Conservation (phyloP, 164 flowering plant species). For the Cinnamomum chago region DNA sequence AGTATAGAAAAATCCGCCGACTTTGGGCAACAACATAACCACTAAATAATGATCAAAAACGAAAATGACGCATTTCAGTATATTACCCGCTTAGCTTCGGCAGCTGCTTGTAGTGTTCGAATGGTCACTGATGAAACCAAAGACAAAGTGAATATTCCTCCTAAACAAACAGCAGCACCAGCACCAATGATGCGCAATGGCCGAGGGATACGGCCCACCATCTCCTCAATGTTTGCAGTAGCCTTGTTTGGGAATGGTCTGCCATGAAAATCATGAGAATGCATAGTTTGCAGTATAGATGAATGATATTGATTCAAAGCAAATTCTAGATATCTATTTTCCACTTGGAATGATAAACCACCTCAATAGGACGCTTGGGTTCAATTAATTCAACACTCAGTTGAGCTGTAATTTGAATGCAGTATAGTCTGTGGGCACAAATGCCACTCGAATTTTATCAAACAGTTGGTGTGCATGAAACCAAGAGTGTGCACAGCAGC, state of each 20-base stretch:
- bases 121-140: slow-evolving; percentile 30
- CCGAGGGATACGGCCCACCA: slow-evolving; percentile 24
- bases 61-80: neutral
- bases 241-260: neutral
- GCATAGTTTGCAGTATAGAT: neutral
- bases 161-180: slow-evolving; percentile 24
- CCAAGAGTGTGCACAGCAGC: no score
- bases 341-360: no score
- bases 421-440: no score
- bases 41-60: neutral
- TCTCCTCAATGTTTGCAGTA: neutral
- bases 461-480: no score
- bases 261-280: slow-evolving; percentile 2
- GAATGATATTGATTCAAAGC: no score
- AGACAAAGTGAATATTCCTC: slow-evolving; percentile 33
- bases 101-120: slow-evolving; percentile 17
- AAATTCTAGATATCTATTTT: no score
- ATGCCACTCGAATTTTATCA: no score
- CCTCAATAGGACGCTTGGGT: no score
- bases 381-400: no score
- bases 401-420: no score
- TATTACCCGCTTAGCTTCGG: slow-evolving; percentile 31
- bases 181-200: slow-evolving; percentile 24
- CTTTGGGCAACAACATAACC: neutral
- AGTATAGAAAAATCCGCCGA: neutral